Base-by-base conservation (phyloP, 768 basidiomycete genomes). In the Dacryopinax spathularia region DNA sequence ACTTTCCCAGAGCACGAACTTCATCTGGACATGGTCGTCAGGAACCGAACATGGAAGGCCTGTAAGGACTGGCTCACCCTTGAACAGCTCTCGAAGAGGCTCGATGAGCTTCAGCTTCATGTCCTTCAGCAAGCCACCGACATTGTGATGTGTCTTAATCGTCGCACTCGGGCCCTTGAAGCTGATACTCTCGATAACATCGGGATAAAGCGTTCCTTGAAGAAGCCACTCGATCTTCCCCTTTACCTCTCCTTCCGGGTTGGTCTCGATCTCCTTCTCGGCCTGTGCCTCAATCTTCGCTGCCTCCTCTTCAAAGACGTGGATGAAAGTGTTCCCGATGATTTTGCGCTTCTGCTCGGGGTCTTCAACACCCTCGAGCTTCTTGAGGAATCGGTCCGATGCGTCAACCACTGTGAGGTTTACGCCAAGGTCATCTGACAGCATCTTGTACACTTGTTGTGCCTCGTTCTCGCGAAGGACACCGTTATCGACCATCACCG, bases 31-130 rank as follows among this genome's bases (percentile, higher is more conserved):
- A 6, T 4, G 25, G 18, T 29, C 13, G 29, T 27, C 48, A 31
- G 2, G 2, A 31, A 20, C 27, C n/a, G 20, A 5, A 60, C 63
- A 20, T 59, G 36, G 33, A 20, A 65, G 33, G 59, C 1, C 22
- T 48, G 43, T 33, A 27, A 36, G 33, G 6, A 20, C 0, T 4
- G 60, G 72, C 78, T 25, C 68, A 91, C 95, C 96, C 80, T 99
- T 98, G 84, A 99, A 99, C 18, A 99, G 80, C 77, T 98, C 96
- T 34, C 96, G 82, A 35, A 99, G 77, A 20, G 96, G 96, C 76
- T 99, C 96, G 68, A 99, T 98, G 60, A 99, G 81, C 78, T 98
- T 98, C 69, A 99, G 82, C 75, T 92, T 96, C 96, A 98, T 99
- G 75, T 98, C 88, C 72, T 88, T 89, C 65, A 97, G 80, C 61